A percentile compares a stretch with the other conserved stretches of the same genome.
Evolutionary conservation across 163 green algal genomes (phyloP).

Genomic region (Chloromonas sp.): DNA sequence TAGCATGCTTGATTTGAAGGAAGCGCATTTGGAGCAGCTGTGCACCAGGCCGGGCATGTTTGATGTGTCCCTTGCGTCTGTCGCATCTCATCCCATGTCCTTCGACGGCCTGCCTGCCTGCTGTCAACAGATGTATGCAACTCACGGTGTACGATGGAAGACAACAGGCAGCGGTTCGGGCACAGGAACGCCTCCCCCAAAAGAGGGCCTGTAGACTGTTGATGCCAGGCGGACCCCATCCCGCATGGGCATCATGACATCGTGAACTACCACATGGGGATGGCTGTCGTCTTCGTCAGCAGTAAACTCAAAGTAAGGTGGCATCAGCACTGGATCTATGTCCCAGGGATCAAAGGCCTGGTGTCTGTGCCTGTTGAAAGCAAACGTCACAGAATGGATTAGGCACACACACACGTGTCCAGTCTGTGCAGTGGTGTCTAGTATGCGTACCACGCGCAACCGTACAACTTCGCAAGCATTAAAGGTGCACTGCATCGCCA

Average conservation of each 20-base stretch:
- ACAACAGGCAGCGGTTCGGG: neutral
- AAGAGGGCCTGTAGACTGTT: neutral
- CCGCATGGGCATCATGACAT: slow-evolving; percentile 7
- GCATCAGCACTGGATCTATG: neutral
- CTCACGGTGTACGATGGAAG: neutral
- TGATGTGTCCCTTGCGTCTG: too few relatives aligned
- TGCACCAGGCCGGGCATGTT: too few relatives aligned
- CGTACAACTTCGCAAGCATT: too few relatives aligned
- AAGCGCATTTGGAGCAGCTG: too few relatives aligned
- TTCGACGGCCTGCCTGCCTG: too few relatives aligned
- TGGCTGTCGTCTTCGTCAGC: slow-evolving; percentile 1
- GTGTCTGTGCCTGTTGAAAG: neutral
- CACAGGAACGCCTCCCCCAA: neutral
- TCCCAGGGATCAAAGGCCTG: neutral
- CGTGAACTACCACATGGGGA: neutral
- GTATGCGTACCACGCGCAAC: too few relatives aligned
- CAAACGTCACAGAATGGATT: too few relatives aligned
- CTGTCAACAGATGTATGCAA: neutral
- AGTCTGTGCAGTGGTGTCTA: too few relatives aligned
- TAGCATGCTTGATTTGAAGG: too few relatives aligned
- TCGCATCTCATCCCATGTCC: too few relatives aligned
- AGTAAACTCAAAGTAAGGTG: neutral
- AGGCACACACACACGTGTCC: too few relatives aligned
- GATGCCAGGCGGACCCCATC: slow-evolving; percentile 3
- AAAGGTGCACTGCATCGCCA: too few relatives aligned